Evolutionary conservation across 2,329 filamentous ascomycete genomes (phyloP).

Genomic region (Elsinoe batatas): DNA sequence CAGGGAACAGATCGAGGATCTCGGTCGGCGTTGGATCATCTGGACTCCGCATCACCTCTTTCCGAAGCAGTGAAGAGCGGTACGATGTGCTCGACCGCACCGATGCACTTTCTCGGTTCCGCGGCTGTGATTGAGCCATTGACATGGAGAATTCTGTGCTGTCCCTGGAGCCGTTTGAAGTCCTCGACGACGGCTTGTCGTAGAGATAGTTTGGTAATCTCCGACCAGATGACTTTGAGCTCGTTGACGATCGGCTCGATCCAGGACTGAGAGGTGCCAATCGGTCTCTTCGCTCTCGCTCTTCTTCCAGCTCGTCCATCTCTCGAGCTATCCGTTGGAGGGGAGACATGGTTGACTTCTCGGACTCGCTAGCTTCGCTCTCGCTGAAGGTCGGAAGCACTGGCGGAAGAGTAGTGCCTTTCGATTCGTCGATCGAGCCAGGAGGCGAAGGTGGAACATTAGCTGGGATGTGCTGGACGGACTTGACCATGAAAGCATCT

Average conservation of each 20-base stretch:
- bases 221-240: slow-evolving; percentile 45
- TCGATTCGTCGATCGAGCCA: slow-evolving; percentile 65
- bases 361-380: slow-evolving; percentile 67
- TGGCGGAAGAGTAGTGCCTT: slow-evolving; percentile 33
- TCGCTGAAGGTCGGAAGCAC: slow-evolving; percentile 30
- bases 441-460: slow-evolving; percentile 72
- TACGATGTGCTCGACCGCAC: slow-evolving; percentile 41
- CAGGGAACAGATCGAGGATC: slow-evolving; percentile 74
- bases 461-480: slow-evolving; percentile 75
- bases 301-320: slow-evolving; percentile 52
- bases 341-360: slow-evolving; percentile 52
- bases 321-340: slow-evolving; percentile 66
- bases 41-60: slow-evolving; percentile 71
- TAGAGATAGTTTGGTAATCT: slow-evolving; percentile 36
- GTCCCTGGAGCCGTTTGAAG: slow-evolving; percentile 24
- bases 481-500: slow-evolving; percentile 67
- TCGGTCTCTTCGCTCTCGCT: slow-evolving; percentile 45
- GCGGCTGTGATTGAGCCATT: slow-evolving; percentile 18
- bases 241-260: slow-evolving; percentile 55
- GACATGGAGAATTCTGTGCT: slow-evolving; percentile 32
- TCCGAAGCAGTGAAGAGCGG: slow-evolving; percentile 60
- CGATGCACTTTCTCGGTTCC: slow-evolving; percentile 32
- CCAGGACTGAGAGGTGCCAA: slow-evolving; percentile 58
- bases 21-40: slow-evolving; percentile 50
- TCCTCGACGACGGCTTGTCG: slow-evolving; percentile 33